Evolutionary conservation across 257 asterid species (phyloP).

Genomic region (Leonotis leonurus): DNA sequence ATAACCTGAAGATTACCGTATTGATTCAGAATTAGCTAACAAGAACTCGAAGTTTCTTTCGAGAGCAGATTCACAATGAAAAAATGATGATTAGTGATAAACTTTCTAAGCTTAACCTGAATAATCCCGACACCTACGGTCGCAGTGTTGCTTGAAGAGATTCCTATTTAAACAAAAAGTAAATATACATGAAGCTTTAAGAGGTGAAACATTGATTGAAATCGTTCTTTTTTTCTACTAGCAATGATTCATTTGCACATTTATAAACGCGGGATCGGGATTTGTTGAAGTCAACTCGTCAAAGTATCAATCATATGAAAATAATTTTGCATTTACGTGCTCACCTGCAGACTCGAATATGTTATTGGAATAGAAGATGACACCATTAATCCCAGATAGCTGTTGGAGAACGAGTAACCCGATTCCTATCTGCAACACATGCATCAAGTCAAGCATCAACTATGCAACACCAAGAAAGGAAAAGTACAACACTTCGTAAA

Average conservation of each 20-base stretch:
- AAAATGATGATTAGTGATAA: conserved; percentile 6
- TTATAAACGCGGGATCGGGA: neutral
- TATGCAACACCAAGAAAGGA: neutral
- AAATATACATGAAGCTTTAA: neutral
- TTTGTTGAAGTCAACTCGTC: neutral
- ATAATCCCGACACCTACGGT: conserved; percentile 75
- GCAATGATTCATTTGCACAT: neutral
- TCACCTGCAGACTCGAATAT: conserved; percentile 84
- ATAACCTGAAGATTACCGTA: conserved; percentile 48
- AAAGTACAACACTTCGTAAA: neutral
- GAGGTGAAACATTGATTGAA: neutral
- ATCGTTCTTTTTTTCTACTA: neutral
- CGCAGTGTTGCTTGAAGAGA: conserved; percentile 71
- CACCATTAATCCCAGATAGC: conserved; percentile 75
- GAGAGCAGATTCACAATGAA: neutral
- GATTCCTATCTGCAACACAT: conserved; percentile 62
- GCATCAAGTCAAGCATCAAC: neutral
- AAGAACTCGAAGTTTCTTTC: neutral
- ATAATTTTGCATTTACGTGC: conserved; percentile 13
- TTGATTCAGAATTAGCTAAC: neutral
- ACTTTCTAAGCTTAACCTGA: conserved; percentile 47
- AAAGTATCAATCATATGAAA: neutral
- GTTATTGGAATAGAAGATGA: conserved; percentile 69
- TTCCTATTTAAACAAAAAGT: conserved; percentile 37
- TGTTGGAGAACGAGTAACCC: conserved; percentile 79